Percentiles rank a stretch among this genome's conserved stretches.
Evolutionary conservation across 1,284 basidiomycete species (phyloP).

Genomic region (Amylostereum areolatum): DNA sequence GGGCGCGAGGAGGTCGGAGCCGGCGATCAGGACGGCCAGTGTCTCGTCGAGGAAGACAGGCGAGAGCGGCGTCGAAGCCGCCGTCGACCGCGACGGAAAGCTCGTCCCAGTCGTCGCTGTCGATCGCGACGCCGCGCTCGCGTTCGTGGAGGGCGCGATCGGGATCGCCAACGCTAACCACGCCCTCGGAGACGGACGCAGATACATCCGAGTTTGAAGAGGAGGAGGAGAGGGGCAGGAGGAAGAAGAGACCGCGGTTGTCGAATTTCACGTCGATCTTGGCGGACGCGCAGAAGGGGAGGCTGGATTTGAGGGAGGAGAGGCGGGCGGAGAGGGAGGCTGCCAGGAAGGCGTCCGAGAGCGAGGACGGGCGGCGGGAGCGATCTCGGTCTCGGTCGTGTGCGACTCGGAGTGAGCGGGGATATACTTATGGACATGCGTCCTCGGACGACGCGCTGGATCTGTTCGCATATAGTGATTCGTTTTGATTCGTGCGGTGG

Average conservation of each 20-base stretch:
- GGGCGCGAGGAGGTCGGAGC: neutral
- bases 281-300: constrained; percentile 36
- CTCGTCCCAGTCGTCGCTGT: no score
- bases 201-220: neutral
- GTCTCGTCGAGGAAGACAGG: no score
- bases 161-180: neutral
- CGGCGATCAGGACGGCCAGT: neutral
- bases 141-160: no score
- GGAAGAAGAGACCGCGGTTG: constrained; percentile 8
- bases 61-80: no score
- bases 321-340: constrained; percentile 8
- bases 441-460: constrained; percentile 48
- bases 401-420: constrained; percentile 12
- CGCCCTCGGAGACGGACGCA: neutral
- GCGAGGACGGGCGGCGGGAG: constrained; percentile 1
- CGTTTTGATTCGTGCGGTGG: constrained; percentile 3
- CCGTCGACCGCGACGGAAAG: no score
- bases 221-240: neutral
- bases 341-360: neutral
- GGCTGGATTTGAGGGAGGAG: constrained; percentile 29
- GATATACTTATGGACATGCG: constrained; percentile 8
- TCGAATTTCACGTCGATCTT: constrained; percentile 37
- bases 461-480: constrained; percentile 36
- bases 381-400: constrained; percentile 2
- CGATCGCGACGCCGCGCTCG: no score